Evolutionary conservation across 768 basidiomycete genomes (phyloP).

Genomic region (Leucocoprinus sp.): DNA sequence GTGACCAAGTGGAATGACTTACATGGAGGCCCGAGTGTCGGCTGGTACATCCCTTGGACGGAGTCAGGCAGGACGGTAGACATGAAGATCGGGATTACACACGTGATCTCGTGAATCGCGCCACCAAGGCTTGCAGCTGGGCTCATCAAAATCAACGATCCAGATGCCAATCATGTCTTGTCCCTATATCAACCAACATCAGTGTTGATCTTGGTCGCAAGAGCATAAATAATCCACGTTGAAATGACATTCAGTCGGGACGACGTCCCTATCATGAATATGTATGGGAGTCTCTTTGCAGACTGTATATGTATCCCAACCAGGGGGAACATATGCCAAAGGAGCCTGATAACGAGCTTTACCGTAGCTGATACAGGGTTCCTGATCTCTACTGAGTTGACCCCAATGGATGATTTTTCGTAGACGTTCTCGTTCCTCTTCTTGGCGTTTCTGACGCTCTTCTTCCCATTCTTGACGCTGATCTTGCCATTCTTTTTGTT

Average conservation of each 20-base stretch:
- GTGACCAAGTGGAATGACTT: background rate
- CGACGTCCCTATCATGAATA: conserved; percentile 4
- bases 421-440: background rate
- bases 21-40: conserved; percentile 6
- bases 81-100: background rate
- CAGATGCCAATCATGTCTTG: conserved; percentile 4
- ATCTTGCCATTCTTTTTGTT: background rate
- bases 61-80: background rate
- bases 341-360: conserved; percentile 1
- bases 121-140: conserved; percentile 8
- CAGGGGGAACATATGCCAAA: conserved; percentile 3
- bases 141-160: conserved; percentile 6
- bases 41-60: conserved; percentile 1
- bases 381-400: background rate
- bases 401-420: conserved; percentile 5
- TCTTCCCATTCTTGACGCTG: conserved; percentile 2
- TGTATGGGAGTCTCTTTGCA: conserved; percentile 3
- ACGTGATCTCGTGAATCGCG: conserved; percentile 2
- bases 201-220: background rate
- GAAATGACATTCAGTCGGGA: conserved; percentile 1
- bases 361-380: conserved; percentile 1
- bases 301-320: conserved; percentile 1
- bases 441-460: background rate
- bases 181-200: background rate
- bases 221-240: background rate